phyloP scores from a whole-genome alignment of 805 yeast species.

The Ascoidea rubescens region DNA sequence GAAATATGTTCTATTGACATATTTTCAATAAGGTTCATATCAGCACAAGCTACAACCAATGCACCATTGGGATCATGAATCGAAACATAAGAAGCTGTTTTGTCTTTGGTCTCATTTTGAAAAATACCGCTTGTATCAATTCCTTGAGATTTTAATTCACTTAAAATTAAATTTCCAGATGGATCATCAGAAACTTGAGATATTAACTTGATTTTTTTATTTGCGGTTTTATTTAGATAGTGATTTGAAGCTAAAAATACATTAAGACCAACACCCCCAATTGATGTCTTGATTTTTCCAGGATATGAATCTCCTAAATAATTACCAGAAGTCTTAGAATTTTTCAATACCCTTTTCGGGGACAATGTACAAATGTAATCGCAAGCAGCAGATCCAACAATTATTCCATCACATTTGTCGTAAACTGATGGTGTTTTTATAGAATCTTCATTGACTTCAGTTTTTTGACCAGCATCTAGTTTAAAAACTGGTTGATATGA shows the following conservation, averaged over 20 bases:
- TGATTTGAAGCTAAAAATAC: slow-evolving; percentile 47
- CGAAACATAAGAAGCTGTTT: slow-evolving; percentile 65
- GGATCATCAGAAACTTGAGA: slow-evolving; percentile 50
- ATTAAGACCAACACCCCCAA: slow-evolving; percentile 84
- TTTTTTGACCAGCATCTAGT: not conserved
- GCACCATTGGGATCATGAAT: slow-evolving; percentile 50
- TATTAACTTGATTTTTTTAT: slow-evolving; percentile 26
- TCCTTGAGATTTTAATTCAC: slow-evolving; percentile 15
- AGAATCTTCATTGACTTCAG: not conserved
- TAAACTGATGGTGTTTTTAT: not conserved
- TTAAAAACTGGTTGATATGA: not conserved
- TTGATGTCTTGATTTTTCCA: slow-evolving; percentile 35
- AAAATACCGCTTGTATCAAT: slow-evolving; percentile 17
- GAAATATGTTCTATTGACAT: slow-evolving; percentile 28
- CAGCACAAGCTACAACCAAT: slow-evolving; percentile 67
- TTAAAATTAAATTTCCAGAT: slow-evolving; percentile 29
- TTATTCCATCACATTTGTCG: slow-evolving; percentile 20
- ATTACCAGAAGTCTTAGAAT: slow-evolving; percentile 10
- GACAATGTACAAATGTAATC: slow-evolving; percentile 40
- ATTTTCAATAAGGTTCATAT: slow-evolving; percentile 58
- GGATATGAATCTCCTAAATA: slow-evolving; percentile 47
- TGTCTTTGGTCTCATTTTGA: slow-evolving; percentile 6
- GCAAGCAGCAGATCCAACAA: slow-evolving; percentile 66
- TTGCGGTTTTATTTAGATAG: slow-evolving; percentile 17
- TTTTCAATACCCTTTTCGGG: too few species aligned